These are phyloP conservation scores for Rhododendron mucronatum DNA, from an alignment of 148 eudicot species.

Conservation along the genomic window DNA sequence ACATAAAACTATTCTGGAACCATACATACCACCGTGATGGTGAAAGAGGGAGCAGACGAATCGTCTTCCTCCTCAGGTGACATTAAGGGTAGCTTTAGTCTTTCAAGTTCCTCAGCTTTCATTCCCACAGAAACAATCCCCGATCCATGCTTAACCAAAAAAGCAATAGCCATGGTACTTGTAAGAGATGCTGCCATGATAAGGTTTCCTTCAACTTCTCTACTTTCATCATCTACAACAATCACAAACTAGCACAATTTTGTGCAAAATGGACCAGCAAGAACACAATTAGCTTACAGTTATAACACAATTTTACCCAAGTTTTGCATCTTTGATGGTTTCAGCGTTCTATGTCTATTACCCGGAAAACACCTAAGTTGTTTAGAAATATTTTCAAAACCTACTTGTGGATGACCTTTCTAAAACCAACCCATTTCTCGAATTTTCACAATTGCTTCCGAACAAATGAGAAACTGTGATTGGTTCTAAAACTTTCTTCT, in stretches of 20 bases:
- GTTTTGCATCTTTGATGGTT: not conserved
- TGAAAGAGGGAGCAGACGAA: slow-evolving; percentile 72
- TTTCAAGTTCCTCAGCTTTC: slow-evolving; percentile 74
- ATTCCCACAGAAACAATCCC: slow-evolving; percentile 90
- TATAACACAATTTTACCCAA: not conserved
- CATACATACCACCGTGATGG: slow-evolving; percentile 94
- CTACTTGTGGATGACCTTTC: not conserved
- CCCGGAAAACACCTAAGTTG: not conserved
- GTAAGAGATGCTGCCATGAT: slow-evolving; percentile 71
- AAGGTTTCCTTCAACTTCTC: slow-evolving; percentile 65
- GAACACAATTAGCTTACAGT: not conserved
- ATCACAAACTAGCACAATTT: slow-evolving; percentile 63
- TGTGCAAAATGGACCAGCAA: slow-evolving; percentile 3
- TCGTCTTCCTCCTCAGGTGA: slow-evolving; percentile 60
- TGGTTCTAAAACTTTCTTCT: not conserved
- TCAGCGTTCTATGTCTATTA: not conserved
- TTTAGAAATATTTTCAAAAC: not conserved
- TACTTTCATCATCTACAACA: slow-evolving; percentile 82
- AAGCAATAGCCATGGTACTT: slow-evolving; percentile 51
- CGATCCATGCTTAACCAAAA: slow-evolving; percentile 75
- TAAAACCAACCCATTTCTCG: not conserved
- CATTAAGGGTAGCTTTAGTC: slow-evolving; percentile 80
- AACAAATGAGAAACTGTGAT: not conserved
- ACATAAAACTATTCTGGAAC: not conserved
- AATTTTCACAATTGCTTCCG: not conserved